A percentile compares a stretch with the other conserved stretches of the same genome.
Conservation (phyloP, 192 early-diverging fungal genomes). For the Umbelopsis isabellina region DNA sequence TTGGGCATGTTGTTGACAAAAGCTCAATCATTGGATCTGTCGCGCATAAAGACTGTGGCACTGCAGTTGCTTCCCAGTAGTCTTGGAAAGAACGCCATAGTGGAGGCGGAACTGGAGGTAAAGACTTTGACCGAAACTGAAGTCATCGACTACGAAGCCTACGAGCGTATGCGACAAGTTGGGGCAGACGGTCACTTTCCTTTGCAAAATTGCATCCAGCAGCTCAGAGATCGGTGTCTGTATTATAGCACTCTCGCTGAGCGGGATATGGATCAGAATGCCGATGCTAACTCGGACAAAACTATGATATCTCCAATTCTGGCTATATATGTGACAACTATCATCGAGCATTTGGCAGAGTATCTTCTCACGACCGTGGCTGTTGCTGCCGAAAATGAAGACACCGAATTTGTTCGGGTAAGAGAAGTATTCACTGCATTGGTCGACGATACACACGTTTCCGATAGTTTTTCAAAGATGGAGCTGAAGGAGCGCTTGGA, state of each 20-base stretch:
- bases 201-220: slow-evolving; percentile 41
- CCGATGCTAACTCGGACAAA: background rate
- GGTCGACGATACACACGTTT: slow-evolving; percentile 55
- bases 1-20: slow-evolving; percentile 49
- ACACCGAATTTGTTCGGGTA: slow-evolving; percentile 51
- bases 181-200: slow-evolving; percentile 28
- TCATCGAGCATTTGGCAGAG: slow-evolving; percentile 62
- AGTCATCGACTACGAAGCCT: slow-evolving; percentile 35
- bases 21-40: slow-evolving; percentile 53
- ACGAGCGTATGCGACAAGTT: slow-evolving; percentile 36
- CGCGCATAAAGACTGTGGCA: slow-evolving; percentile 51
- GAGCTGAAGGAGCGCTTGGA: slow-evolving; percentile 52
- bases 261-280: background rate
- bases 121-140: slow-evolving; percentile 57
- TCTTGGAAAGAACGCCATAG: slow-evolving; percentile 59
- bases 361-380: slow-evolving; percentile 56
- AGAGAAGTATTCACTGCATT: slow-evolving; percentile 54
- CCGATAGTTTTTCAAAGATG: slow-evolving; percentile 47
- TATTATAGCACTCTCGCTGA: slow-evolving; percentile 55
- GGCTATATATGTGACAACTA: slow-evolving; percentile 59
- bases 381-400: slow-evolving; percentile 50
- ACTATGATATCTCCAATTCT: slow-evolving; percentile 38
- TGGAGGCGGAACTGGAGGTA: slow-evolving; percentile 61
- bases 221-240: slow-evolving; percentile 52
- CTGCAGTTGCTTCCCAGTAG: slow-evolving; percentile 48